phyloP scores from a whole-genome alignment of 169 alveolate genomes.

The Neospora caninum region DNA sequence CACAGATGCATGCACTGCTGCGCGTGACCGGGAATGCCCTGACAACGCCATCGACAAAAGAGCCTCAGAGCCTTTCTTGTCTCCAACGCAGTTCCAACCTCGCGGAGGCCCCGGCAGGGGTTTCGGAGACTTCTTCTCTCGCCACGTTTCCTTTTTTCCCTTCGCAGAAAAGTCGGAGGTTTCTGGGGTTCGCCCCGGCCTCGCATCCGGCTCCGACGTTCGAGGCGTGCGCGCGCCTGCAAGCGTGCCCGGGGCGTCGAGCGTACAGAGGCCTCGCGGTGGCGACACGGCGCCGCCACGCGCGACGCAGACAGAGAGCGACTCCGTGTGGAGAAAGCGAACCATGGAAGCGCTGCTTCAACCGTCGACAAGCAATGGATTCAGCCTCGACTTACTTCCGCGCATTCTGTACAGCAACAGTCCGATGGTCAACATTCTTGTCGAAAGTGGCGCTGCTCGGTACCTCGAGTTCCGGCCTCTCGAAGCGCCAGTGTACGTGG shows the following conservation, averaged over 20 bases:
- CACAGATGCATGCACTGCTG: too few species aligned
- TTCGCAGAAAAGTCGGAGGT: background rate
- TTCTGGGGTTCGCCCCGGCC: background rate
- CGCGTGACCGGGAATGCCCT: too few species aligned
- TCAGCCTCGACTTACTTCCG: constrained; percentile 64
- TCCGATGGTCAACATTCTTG: constrained; percentile 47
- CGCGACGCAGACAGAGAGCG: background rate
- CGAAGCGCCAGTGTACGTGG: constrained; percentile 50
- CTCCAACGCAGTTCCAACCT: background rate
- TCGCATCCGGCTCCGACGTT: background rate
- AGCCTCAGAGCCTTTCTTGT: background rate
- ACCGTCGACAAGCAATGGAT: constrained; percentile 6
- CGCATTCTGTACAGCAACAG: constrained; percentile 59
- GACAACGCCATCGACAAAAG: background rate
- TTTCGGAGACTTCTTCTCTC: background rate
- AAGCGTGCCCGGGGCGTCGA: background rate
- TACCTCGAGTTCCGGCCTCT: constrained; percentile 64
- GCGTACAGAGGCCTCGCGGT: background rate
- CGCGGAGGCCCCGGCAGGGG: background rate
- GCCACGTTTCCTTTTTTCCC: background rate
- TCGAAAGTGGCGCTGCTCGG: constrained; percentile 44
- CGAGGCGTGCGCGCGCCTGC: background rate
- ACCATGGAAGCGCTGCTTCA: background rate
- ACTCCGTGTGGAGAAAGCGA: background rate
- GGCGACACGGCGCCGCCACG: background rate